Conservation (phyloP, 176 grass and related monocot genomes). For the Avena insularis region DNA sequence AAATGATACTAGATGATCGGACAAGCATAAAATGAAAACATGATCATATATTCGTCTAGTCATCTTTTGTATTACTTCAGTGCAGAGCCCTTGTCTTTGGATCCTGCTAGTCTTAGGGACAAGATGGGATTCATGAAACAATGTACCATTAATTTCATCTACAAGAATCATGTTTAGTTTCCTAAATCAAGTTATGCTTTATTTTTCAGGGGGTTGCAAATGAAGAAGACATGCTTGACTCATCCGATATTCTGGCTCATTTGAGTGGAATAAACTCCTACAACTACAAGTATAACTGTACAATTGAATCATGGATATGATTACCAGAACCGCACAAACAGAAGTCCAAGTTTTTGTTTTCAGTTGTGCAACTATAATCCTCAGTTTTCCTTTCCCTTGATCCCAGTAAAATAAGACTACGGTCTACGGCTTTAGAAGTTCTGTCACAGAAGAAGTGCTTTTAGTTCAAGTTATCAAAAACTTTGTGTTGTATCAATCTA, state of each 20-base stretch:
- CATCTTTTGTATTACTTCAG: conserved; percentile 9
- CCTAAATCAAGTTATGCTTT: conserved; percentile 12
- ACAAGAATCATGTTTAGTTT: background rate
- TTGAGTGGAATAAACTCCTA: conserved; percentile 67
- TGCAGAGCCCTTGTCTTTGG: background rate
- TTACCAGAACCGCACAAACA: conserved; percentile 37
- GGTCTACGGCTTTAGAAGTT: conserved; percentile 47
- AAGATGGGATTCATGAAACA: conserved; percentile 4
- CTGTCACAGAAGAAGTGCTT: conserved; percentile 33
- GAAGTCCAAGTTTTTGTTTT: conserved; percentile 39
- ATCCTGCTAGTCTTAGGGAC: no score
- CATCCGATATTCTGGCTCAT: conserved; percentile 61
- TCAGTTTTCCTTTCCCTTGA: conserved; percentile 41
- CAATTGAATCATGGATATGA: conserved; percentile 80
- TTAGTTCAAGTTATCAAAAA: conserved; percentile 41
- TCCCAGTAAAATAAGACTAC: conserved; percentile 53
- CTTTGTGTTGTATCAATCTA: conserved; percentile 30
- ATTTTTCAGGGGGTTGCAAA: conserved; percentile 61
- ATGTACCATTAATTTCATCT: background rate
- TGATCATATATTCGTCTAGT: conserved; percentile 20
- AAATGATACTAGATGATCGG: conserved; percentile 7
- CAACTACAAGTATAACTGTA: conserved; percentile 59
- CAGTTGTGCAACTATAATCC: conserved; percentile 35
- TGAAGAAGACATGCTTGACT: conserved; percentile 75
- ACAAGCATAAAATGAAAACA: conserved; percentile 29